Evolutionary conservation across 202 grass and related monocot species (phyloP), one percentile per base, ranked within the genome.

Genomic region (Tripidium arundinaceum): DNA sequence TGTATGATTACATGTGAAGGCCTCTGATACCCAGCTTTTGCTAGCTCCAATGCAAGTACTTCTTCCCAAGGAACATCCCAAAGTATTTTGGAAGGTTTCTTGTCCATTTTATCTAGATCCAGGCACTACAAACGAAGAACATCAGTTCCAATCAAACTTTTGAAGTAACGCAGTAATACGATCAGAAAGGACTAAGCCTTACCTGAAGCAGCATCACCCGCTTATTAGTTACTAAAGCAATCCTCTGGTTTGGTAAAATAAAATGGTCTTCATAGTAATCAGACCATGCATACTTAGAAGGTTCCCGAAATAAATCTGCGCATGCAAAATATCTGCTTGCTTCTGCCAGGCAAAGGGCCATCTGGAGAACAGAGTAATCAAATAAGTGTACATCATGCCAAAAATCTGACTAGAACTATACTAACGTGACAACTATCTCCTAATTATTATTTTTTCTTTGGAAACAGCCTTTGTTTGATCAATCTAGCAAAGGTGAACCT

Each of bases 271-370:
- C 95, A 41, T 98, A 98, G 76, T 93, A 98, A 88, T 98, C 95
- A 60, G 95, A 94, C 95, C 95, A 98, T 88, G 95, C 95, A 80
- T 93, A 98, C 80, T 98, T 98, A 13, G 95, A 94, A 82, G 95
- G 95, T 89, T 98, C 95, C 71, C 86, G 91, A 85, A 98, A 98
- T 80, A 98, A 83, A 86, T 98, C 95, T 33, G 95, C 86, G 84
- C 95, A 94, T 66, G 89, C 95, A 83, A 98, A 89, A 91, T 93
- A 91, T 83, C 92, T 70, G 84, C 95, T 91, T 68, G 92, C 92
- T 86, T 98, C 95, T 81, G 95, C 95, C 76, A 98, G 84, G 81
- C 89, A 93, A 85, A 98, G 95, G 68, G 89, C 84, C 95, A 98
- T 98, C 95, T 98, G 86, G 24, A 90, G 50, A 75, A 69, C 60